Base-by-base conservation (phyloP, 2,329 filamentous ascomycete genomes). In the Acrodontium crateriforme region DNA sequence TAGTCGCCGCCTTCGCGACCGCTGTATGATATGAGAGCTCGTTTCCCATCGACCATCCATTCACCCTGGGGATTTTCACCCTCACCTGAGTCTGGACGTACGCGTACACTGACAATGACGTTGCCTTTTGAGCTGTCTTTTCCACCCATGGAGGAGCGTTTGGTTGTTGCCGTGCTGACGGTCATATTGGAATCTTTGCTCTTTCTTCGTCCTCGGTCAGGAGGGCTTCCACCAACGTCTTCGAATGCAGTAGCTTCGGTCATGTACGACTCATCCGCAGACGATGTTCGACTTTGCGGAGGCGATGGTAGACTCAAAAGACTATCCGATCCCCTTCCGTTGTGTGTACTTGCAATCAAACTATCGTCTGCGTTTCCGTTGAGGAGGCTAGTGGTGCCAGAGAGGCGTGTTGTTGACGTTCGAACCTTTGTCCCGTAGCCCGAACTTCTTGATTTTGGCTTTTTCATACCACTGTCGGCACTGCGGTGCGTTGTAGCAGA, bases 1-100 rank as follows among this genome's bases (percentile, higher is more conserved):
- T 95, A 89, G 49, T 94, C 83, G 29, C 87, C 89, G 18, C 79
- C 83, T 56, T 95, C 89, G 43, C 80, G 82, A 35, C 89, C 87
- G 37, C 71, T 70, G 48, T 87, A 93, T 6, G 80, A 71, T 31
- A 98, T 78, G 19, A 91, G 59, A 11, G 82, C 78, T 45, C 75
- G 75, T 46, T 83, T 74, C 17, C 79, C 78, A 52, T 94, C 85
- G 3, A 98, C 78, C 62, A 83, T 71, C 89, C 87, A 98, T 49
- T 95, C 89, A 16, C 75, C 72, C 35, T 89, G 80, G 6, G 70
- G 59, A 33, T 71, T 68, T 12, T 45, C 54, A 24, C 71, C 70
- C 30, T 68, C 68, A 14, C 65, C 71, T 3, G 71, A 67, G 57
- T 94, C 85, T 16, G 89, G 89, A 17, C 89, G 72, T 22, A 95